phyloP scores from a whole-genome alignment of 148 eudicot genomes.

The Rhododendron mucronatum region DNA sequence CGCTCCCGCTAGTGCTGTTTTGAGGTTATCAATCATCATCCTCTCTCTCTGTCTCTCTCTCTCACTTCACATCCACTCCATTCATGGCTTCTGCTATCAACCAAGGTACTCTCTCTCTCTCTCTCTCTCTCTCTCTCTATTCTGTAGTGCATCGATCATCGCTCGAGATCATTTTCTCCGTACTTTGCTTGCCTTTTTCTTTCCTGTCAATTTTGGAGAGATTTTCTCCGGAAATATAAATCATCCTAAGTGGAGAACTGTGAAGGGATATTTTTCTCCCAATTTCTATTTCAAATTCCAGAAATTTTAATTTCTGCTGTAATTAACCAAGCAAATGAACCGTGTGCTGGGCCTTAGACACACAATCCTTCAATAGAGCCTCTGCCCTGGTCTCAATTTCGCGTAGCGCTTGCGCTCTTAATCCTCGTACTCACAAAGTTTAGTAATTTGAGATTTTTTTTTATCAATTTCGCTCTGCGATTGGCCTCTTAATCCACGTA shows the following conservation, averaged over 20 bases:
- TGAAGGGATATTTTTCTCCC: background rate
- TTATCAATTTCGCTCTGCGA: background rate
- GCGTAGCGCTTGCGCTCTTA: background rate
- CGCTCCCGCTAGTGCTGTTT: background rate
- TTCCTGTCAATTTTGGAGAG: background rate
- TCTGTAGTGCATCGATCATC: background rate
- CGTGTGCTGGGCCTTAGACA: background rate
- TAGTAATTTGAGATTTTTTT: background rate
- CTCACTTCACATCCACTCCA: background rate
- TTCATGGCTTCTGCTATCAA: conserved; percentile 10
- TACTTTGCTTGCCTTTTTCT: background rate
- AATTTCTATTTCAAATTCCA: background rate
- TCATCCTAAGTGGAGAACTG: background rate
- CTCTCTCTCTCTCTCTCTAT: background rate
- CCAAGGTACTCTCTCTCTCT: conserved; percentile 12
- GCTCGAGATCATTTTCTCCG: background rate
- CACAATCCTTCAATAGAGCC: background rate
- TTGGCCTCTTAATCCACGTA: background rate
- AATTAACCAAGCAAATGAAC: background rate
- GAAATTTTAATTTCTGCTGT: background rate
- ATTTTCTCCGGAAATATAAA: background rate
- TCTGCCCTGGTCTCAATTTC: background rate
- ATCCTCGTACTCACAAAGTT: background rate
- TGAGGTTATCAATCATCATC: background rate
- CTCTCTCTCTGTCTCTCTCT: background rate